Conservation (phyloP, 805 yeast genomes). For the Wickerhamomyces chambardii region DNA sequence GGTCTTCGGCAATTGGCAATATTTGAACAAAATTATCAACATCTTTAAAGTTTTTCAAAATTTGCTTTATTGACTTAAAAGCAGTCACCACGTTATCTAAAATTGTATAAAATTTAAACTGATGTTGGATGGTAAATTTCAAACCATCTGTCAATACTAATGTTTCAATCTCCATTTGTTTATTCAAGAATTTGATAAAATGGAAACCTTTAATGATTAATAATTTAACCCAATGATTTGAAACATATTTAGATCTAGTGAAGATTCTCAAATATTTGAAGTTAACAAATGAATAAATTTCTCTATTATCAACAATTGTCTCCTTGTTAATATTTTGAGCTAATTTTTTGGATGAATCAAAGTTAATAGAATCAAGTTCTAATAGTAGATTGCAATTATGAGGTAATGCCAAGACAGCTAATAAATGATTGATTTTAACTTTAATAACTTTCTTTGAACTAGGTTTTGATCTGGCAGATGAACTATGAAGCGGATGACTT, state of each 20-base stretch:
- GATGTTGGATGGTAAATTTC: slow-evolving; percentile 22
- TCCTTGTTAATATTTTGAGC: neutral
- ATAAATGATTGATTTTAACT: neutral
- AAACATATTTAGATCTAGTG: neutral
- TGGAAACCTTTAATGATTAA: neutral
- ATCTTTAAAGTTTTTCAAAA: slow-evolving; percentile 31
- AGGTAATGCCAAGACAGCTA: neutral
- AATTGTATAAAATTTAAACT: slow-evolving; percentile 34
- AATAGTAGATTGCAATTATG: neutral
- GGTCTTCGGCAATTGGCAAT: slow-evolving; percentile 17
- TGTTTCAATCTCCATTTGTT: neutral
- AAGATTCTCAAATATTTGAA: neutral
- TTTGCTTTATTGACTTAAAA: slow-evolving; percentile 37
- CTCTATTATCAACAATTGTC: neutral
- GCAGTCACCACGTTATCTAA: slow-evolving; percentile 40
- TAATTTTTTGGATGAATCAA: neutral
- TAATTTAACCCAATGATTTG: neutral
- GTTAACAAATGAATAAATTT: neutral
- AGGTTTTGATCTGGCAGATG: too few species aligned
- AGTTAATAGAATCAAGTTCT: neutral
- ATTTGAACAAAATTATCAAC: slow-evolving; percentile 17
- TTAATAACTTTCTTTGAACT: neutral
- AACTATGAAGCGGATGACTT: neutral
- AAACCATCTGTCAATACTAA: slow-evolving; percentile 12
- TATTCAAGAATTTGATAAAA: neutral